Evolutionary conservation across 108 stramenopile species (phyloP), one percentile per base, ranked within the genome.

Genomic region (Asterionellopsis glacialis): DNA sequence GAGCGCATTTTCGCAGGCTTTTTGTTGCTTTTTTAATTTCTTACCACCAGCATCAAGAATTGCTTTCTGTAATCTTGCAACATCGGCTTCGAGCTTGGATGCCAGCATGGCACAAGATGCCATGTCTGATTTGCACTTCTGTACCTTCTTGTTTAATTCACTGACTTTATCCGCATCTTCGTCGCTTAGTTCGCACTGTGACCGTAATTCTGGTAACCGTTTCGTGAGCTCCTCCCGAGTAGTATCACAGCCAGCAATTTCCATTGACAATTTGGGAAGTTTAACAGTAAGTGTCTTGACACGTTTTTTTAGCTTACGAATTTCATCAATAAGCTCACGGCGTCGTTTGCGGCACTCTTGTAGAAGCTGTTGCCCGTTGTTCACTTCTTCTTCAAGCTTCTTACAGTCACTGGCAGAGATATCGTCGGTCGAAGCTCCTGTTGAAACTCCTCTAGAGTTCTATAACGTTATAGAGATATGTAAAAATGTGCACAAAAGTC

Each of bases 1-100:
- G 27, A 87, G 51, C 45, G 78, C 75, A 53, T 85, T 77, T 24
- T 90, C 90, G 55, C 85, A 84, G n/a, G 72, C 67, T 33, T 74
- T 75, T 60, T 87, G 81, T 53, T 94, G 93, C 27, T 84, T 84
- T 71, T 96, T 97, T 41, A 97, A 75, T 47, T 74, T 72, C 42
- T 76, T 63, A 19, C 97, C 96, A 25, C 97, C 98, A 45, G 93
- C 91, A 50, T 95, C 90, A 27, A 95, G 54, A 63, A 98, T 96
- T 15, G 68, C 66, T 26, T 89, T 79, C 64, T 97, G 96, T 15
- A 98, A 66, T 13, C 83, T 80, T 19, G 86, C 74, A 6, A 97
- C 92, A 43, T 87, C 85, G 0, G 51, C 65, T 61, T 91, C 89
- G 11, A 91, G 65, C 61, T 83, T 70, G 14, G 71, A 61, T n/a